Conservation (phyloP, 805 yeast species). For the Saccharomycopsis fibuligera region DNA sequence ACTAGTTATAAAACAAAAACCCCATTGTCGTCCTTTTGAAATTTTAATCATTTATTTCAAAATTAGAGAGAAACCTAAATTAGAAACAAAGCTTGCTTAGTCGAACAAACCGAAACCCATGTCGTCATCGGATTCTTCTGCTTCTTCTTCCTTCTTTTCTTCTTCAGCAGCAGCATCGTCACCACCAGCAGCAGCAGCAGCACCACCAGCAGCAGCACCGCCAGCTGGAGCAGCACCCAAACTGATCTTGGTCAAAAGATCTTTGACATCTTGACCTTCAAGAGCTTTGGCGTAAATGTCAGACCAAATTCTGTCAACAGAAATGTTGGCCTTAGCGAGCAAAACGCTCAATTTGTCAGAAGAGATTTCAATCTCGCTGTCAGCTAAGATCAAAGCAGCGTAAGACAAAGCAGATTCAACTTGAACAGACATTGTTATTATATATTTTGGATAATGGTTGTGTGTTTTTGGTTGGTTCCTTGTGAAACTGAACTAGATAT, state of each 20-base stretch:
- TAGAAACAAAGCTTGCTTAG: no score
- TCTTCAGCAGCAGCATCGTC: slow-evolving; percentile 60
- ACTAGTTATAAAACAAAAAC: no score
- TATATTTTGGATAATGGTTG: slow-evolving; percentile 36
- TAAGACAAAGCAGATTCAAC: slow-evolving; percentile 75
- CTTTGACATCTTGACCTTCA: slow-evolving; percentile 77
- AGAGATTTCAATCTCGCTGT: slow-evolving; percentile 82
- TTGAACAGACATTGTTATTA: no score
- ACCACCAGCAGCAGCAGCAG: slow-evolving; percentile 54
- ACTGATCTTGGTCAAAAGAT: slow-evolving; percentile 59
- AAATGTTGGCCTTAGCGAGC: slow-evolving; percentile 77
- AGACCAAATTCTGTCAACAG: slow-evolving; percentile 80
- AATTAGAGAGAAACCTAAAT: no score
- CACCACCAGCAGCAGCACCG: slow-evolving; percentile 61
- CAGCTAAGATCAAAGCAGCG: slow-evolving; percentile 93
- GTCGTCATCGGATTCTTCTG: slow-evolving; percentile 61
- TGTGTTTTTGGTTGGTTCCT: slow-evolving; percentile 1
- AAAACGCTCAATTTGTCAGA: slow-evolving; percentile 76
- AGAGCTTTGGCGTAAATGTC: slow-evolving; percentile 85
- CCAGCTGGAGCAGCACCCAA: slow-evolving; percentile 74
- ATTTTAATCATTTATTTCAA: no score
- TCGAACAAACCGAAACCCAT: slow-evolving; percentile 96
- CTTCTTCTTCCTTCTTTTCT: slow-evolving; percentile 47
- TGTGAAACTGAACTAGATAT: slow-evolving; percentile 31
- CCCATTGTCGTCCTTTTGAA: no score